Percentiles rank a stretch among this genome's conserved stretches.
Conservation (phyloP, 1,284 basidiomycete genomes). For the Tilletiaria anomala region DNA sequence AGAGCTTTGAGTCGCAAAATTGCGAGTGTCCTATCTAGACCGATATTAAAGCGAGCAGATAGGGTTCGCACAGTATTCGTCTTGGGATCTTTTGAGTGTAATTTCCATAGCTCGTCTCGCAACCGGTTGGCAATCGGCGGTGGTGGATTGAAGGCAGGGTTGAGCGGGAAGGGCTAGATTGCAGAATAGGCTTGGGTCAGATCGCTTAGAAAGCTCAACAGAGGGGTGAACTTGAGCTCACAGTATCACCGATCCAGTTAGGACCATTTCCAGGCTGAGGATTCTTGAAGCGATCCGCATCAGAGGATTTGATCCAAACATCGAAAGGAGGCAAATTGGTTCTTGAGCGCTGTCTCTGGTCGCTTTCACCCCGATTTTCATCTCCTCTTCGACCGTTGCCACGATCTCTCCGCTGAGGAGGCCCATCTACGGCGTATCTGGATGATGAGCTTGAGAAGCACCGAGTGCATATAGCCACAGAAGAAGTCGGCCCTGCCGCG, state of each 20-base stretch:
- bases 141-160: conserved; percentile 33
- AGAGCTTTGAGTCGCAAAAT: conserved; percentile 34
- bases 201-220: no score
- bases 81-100: conserved; percentile 21
- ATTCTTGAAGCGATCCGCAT: conserved; percentile 20
- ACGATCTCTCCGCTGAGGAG: no score
- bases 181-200: no score
- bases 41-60: conserved; percentile 24
- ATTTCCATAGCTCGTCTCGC: conserved; percentile 28
- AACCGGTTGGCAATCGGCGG: conserved; percentile 22
- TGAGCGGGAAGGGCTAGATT: conserved; percentile 30
- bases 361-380: no score
- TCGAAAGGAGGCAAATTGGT: no score
- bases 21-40: conserved; percentile 22
- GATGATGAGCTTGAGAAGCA: no score
- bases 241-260: conserved; percentile 31
- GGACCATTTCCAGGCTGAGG: conserved; percentile 25
- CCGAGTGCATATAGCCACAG: no score
- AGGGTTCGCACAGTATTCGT: conserved; percentile 28
- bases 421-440: no score
- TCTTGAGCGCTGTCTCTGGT: no score
- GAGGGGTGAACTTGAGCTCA: no score
- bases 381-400: no score
- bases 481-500: no score
- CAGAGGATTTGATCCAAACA: conserved; percentile 20